Conservation (phyloP, 2,329 filamentous ascomycete genomes). For the Penicillium paneum region DNA sequence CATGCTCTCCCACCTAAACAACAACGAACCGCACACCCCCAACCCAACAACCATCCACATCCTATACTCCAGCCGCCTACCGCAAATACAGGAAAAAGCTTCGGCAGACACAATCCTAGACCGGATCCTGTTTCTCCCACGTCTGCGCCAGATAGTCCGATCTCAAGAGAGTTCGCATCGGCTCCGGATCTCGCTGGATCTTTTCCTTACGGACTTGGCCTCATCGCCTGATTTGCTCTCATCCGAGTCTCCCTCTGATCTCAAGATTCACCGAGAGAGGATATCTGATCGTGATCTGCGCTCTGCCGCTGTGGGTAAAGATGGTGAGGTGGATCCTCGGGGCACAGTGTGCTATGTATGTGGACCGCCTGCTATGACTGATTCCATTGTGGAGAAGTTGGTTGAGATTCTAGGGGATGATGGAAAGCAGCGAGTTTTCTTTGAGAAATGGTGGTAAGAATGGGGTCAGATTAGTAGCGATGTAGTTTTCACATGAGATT, state of each 20-base stretch:
- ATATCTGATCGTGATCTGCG: conserved; percentile 39
- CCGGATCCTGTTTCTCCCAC: conserved; percentile 48
- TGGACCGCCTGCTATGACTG: conserved; percentile 66
- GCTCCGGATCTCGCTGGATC: conserved; percentile 32
- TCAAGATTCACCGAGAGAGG: conserved; percentile 31
- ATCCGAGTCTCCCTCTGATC: conserved; percentile 19
- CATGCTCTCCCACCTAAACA: conserved; percentile 61
- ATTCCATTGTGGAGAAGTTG: conserved; percentile 55
- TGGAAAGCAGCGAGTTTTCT: conserved; percentile 50
- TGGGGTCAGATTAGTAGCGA: neutral
- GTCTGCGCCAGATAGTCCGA: conserved; percentile 41
- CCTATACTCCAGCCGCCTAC: conserved; percentile 59
- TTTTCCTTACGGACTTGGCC: conserved; percentile 33
- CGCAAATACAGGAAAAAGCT: conserved; percentile 12
- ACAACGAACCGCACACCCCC: conserved; percentile 41
- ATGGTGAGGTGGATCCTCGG: conserved; percentile 25
- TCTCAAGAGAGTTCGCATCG: conserved; percentile 27
- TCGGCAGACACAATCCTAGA: conserved; percentile 19
- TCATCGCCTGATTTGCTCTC: conserved; percentile 7
- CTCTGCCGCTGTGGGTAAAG: conserved; percentile 29
- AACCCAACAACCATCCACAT: conserved; percentile 52
- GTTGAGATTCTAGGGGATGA: conserved; percentile 42
- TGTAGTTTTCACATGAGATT: neutral
- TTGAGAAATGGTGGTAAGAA: conserved; percentile 63
- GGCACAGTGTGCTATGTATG: conserved; percentile 63